Conservation (phyloP, 805 yeast genomes). For the Saturnispora quitensis region DNA sequence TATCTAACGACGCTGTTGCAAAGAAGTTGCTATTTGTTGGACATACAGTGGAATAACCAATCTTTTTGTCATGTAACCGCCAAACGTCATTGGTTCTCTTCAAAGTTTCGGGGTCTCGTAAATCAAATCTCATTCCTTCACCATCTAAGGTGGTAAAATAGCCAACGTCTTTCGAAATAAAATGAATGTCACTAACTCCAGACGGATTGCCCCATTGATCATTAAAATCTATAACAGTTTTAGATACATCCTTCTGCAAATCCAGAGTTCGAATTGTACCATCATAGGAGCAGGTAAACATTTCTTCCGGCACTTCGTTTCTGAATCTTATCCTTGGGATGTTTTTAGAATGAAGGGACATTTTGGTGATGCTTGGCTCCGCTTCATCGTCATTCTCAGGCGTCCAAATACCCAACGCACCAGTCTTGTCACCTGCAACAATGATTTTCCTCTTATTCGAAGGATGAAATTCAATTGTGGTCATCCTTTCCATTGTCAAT, state of each 20-base stretch:
- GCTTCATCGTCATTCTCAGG: slow-evolving; percentile 36
- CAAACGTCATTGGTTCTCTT: slow-evolving; percentile 24
- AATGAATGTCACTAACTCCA: slow-evolving; percentile 70
- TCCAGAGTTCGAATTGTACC: slow-evolving; percentile 76
- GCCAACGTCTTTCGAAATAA: slow-evolving; percentile 47
- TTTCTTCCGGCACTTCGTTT: slow-evolving; percentile 40
- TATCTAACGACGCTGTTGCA: slow-evolving; percentile 83
- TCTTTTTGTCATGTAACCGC: slow-evolving; percentile 79
- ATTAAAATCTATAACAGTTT: slow-evolving; percentile 50
- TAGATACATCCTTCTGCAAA: slow-evolving; percentile 46
- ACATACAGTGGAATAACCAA: slow-evolving; percentile 79
- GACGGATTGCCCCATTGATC: slow-evolving; percentile 44
- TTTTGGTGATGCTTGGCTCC: slow-evolving; percentile 45
- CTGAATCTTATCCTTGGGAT: slow-evolving; percentile 47
- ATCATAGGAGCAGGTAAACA: slow-evolving; percentile 75
- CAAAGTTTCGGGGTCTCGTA: slow-evolving; percentile 32
- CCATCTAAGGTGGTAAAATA: slow-evolving; percentile 77
- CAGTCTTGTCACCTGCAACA: slow-evolving; percentile 84
- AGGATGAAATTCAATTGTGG: slow-evolving; percentile 73
- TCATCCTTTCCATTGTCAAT: slow-evolving; percentile 63
- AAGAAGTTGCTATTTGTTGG: slow-evolving; percentile 58
- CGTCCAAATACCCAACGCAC: slow-evolving; percentile 84
- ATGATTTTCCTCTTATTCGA: slow-evolving; percentile 49
- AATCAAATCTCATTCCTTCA: slow-evolving; percentile 65
- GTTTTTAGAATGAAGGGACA: slow-evolving; percentile 69